Percentiles rank a stretch among this genome's conserved stretches.
phyloP scores from a whole-genome alignment of 208 protist genomes.

The Leptomonas seymouri region DNA sequence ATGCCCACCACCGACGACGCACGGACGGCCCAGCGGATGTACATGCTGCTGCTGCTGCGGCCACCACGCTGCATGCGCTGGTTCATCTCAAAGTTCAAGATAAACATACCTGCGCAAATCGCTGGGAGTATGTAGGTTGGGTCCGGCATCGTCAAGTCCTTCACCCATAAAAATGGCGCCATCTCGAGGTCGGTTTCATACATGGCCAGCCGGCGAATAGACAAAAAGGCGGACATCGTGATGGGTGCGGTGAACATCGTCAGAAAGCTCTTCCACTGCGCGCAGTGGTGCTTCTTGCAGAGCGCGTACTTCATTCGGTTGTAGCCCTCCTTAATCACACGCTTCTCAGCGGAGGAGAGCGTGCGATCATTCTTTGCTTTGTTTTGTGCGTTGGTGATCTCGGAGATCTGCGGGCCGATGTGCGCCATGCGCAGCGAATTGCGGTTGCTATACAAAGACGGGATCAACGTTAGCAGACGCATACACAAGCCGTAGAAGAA shows the following conservation, averaged over 20 bases:
- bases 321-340: conserved; percentile 86
- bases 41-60: conserved; percentile 72
- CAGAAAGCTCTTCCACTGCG: conserved; percentile 84
- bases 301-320: conserved; percentile 88
- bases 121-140: conserved; percentile 76
- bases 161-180: conserved; percentile 84
- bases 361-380: conserved; percentile 82
- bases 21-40: conserved; percentile 81
- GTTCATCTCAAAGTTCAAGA: conserved; percentile 90
- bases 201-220: conserved; percentile 77
- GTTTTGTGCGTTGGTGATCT: conserved; percentile 82
- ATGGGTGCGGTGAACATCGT: conserved; percentile 74
- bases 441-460: conserved; percentile 81
- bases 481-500: conserved; percentile 80
- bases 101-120: conserved; percentile 85
- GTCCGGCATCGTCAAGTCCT: conserved; percentile 88
- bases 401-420: conserved; percentile 74
- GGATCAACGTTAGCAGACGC: conserved; percentile 77
- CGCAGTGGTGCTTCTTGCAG: conserved; percentile 81
- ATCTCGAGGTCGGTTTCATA: conserved; percentile 88
- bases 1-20: conserved; percentile 63
- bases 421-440: conserved; percentile 81
- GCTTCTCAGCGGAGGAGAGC: conserved; percentile 80
- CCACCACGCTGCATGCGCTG: conserved; percentile 86
- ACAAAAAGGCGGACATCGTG: conserved; percentile 86